Evolutionary conservation across 345 rosid genomes (phyloP), one percentile per base, ranked within the genome.

Genomic region (Pseudoturritis turrita): DNA sequence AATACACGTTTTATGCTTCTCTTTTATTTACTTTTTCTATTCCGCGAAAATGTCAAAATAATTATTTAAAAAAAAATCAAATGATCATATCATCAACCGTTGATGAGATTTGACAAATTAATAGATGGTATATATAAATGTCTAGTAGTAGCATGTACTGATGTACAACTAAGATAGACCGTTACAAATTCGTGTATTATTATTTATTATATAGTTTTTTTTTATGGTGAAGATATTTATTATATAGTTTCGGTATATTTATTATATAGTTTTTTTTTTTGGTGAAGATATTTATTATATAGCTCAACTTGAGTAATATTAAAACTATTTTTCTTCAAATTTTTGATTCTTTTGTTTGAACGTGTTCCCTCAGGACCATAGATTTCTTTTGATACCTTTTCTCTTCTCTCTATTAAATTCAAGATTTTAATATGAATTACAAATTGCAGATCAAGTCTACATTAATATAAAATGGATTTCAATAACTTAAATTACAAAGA

Each of bases 281-380:
- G n/a, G n/a, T n/a, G n/a, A n/a, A n/a, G n/a, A n/a, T n/a, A n/a
- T n/a, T n/a, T n/a, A n/a, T 62, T 41, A 6, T 41, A 2, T 29
- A 29, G 53, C 68, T 44, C 62, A 71, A 52, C 37, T 71, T 52
- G 68, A 62, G 17, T 29, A 41, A 8, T 39, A 37, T 61, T 50
- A 19, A n/a, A 13, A 49, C 25, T 6, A n/a, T 13, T 23, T 25
- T 71, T 29, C 45, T 14, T 18, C 68, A 50, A 21, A 19, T 21
- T 23, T 47, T 64, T 43, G 55, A 45, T 45, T 62, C 54, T 62
- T 29, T 45, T 46, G 43, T 63, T 37, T 37, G 28, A 59, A 58
- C 47, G 66, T 70, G 41, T 54, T 53, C 39, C 52, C 31, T 67
- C 1, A 44, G 39, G 49, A 58, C 47, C 74, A 47, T 23, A 61